phyloP scores from a whole-genome alignment of 176 grass and related monocot genomes.

The Carex cristatella region DNA sequence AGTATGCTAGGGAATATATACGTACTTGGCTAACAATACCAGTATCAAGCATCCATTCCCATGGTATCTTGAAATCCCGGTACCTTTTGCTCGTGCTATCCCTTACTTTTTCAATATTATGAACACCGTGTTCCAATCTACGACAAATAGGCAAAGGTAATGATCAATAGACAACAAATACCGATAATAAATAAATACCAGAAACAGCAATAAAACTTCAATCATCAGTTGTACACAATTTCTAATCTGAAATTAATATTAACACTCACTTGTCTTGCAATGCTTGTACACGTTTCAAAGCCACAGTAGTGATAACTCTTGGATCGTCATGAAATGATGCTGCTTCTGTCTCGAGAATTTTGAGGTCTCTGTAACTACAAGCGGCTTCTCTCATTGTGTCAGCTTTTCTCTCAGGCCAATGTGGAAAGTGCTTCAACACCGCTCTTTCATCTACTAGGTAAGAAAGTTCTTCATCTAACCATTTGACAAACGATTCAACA shows the following conservation, averaged over 20 bases:
- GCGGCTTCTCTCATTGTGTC: conserved; percentile 99
- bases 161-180: neutral
- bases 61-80: conserved; percentile 80
- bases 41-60: conserved; percentile 97
- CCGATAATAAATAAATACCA: neutral
- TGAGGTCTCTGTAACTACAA: conserved; percentile 74
- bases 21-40: conserved; percentile 78
- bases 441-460: conserved; percentile 98
- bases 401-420: conserved; percentile 95
- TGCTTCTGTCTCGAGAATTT: conserved; percentile 75
- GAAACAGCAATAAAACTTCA: no score
- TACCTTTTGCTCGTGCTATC: conserved; percentile 73
- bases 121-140: conserved; percentile 83
- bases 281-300: conserved; percentile 71
- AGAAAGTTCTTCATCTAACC: conserved; percentile 90
- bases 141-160: neutral
- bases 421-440: conserved; percentile 92
- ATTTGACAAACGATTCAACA: conserved; percentile 94
- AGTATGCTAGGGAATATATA: neutral
- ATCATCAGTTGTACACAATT: neutral
- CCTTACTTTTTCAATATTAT: conserved; percentile 72
- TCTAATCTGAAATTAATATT: neutral
- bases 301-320: conserved; percentile 48
- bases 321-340: conserved; percentile 67
- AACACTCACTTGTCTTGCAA: conserved; percentile 90